Conservation (phyloP, 805 yeast genomes). For the Cyberlindnera euphorbiiphila region DNA sequence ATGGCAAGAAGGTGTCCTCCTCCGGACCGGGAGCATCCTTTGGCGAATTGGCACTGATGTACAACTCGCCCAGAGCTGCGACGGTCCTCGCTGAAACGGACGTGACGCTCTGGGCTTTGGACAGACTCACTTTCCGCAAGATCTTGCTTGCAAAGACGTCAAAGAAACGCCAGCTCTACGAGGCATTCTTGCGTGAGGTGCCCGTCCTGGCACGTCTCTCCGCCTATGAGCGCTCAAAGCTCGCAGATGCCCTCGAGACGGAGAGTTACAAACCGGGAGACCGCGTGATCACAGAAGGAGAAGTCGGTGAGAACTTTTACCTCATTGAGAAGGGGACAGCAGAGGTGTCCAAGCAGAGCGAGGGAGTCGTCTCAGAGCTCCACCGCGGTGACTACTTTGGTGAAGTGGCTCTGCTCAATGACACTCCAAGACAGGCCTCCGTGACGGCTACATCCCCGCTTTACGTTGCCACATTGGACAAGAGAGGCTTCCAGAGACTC, state of each 20-base stretch:
- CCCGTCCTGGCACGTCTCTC: constrained; percentile 73
- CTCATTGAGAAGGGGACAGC: constrained; percentile 81
- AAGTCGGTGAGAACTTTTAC: constrained; percentile 71
- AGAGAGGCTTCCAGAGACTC: constrained; percentile 88
- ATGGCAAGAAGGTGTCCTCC: constrained; percentile 59
- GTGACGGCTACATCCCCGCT: constrained; percentile 72
- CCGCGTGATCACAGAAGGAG: constrained; percentile 82
- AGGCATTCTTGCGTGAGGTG: constrained; percentile 80
- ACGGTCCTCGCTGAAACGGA: constrained; percentile 75
- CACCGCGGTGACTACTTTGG: constrained; percentile 92
- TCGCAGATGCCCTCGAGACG: constrained; percentile 92
- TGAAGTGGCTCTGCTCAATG: constrained; percentile 89
- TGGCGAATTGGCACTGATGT: constrained; percentile 97
- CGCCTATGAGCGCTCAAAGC: constrained; percentile 78
- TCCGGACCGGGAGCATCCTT: constrained; percentile 87
- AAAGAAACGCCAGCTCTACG: constrained; percentile 86
- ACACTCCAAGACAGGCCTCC: constrained; percentile 91
- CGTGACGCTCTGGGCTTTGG: constrained; percentile 85
- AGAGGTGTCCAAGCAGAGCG: constrained; percentile 56
- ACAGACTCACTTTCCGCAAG: constrained; percentile 87
- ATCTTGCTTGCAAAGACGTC: constrained; percentile 88
- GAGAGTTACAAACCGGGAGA: constrained; percentile 68
- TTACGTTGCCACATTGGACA: constrained; percentile 88
- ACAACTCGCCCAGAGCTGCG: constrained; percentile 96
- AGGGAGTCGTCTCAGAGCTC: constrained; percentile 57